These are phyloP conservation scores for Novymonas esmeraldas DNA, from an alignment of 208 protist species.

Conservation along the genomic window DNA sequence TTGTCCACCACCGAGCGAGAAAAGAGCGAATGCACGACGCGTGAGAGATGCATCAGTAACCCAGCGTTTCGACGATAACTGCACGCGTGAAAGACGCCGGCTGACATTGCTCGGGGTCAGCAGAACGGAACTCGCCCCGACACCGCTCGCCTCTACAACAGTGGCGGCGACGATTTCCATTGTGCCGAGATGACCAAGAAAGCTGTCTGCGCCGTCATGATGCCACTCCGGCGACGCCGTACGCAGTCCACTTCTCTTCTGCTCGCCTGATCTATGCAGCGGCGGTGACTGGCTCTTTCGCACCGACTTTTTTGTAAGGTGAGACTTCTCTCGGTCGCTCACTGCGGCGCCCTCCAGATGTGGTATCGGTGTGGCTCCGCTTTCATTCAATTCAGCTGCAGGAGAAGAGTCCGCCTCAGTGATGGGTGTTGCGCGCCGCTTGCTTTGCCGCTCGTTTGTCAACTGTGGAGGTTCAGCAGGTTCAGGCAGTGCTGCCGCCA, in stretches of 20 bases:
- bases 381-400: too few relatives aligned
- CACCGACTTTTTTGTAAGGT: neutral
- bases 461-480: too few relatives aligned
- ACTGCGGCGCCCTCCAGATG: neutral
- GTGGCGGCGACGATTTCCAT: constrained; percentile 14
- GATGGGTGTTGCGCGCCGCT: too few relatives aligned
- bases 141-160: constrained; percentile 20
- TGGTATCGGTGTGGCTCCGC: neutral
- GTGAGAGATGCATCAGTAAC: constrained; percentile 13
- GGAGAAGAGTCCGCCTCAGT: too few relatives aligned
- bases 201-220: neutral
- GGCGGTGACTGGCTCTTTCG: neutral
- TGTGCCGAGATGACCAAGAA: neutral
- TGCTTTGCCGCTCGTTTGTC: too few relatives aligned
- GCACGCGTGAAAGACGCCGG: constrained; percentile 3
- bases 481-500: neutral
- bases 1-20: constrained; percentile 1
- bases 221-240: neutral
- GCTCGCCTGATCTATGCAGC: neutral
- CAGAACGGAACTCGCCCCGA: constrained; percentile 5
- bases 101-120: constrained; percentile 7
- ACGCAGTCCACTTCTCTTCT: neutral
- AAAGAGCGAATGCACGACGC: constrained; percentile 3
- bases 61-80: constrained; percentile 28
- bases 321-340: neutral